Evolutionary conservation across 306 rosid genomes (phyloP).

Genomic region (Astragalus glycyphyllos): DNA sequence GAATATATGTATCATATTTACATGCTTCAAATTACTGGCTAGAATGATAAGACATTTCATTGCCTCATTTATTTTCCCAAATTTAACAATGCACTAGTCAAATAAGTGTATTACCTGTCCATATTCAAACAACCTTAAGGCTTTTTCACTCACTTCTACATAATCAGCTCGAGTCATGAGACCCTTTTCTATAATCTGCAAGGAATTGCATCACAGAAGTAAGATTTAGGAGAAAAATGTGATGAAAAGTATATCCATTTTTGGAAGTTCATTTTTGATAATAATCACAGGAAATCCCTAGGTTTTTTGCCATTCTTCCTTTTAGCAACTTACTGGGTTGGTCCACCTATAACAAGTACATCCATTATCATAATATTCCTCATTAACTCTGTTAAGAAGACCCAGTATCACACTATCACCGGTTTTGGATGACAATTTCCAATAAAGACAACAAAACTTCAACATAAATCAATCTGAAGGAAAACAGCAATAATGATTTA

Average conservation of each 20-base stretch:
- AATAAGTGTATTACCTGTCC: slow-evolving; percentile 74
- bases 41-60: slow-evolving; percentile 16
- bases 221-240: slow-evolving; percentile 13
- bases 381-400: background rate
- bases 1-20: background rate
- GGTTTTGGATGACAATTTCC: slow-evolving; percentile 25
- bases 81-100: slow-evolving; percentile 15
- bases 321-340: slow-evolving; percentile 11
- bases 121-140: slow-evolving; percentile 73
- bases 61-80: slow-evolving; percentile 9
- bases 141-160: slow-evolving; percentile 81
- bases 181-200: slow-evolving; percentile 73
- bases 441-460: slow-evolving; percentile 13
- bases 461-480: slow-evolving; percentile 4
- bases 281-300: background rate
- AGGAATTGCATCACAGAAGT: slow-evolving; percentile 42
- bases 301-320: slow-evolving; percentile 27
- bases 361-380: background rate
- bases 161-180: slow-evolving; percentile 84
- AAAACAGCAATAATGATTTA: background rate
- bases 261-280: slow-evolving; percentile 27
- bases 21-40: background rate
- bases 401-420: background rate
- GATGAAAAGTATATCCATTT: background rate
- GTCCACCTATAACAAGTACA: slow-evolving; percentile 27